Conservation (phyloP, 345 rosid species). For the Eucalyptus victrix region DNA sequence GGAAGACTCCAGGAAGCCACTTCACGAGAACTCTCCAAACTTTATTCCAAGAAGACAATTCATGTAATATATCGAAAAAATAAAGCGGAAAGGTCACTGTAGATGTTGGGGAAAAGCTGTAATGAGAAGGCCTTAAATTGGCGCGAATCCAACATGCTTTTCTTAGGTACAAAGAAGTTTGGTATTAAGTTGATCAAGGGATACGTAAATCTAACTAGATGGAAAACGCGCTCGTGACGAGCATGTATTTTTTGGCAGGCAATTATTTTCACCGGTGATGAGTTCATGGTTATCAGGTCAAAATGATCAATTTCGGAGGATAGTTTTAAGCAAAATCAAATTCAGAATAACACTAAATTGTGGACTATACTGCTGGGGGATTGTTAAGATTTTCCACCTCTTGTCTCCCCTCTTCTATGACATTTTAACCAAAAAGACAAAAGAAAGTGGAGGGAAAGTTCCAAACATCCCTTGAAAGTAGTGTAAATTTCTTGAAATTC, state of each 20-base stretch:
- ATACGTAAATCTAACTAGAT: neutral
- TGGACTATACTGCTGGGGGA: neutral
- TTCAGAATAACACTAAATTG: neutral
- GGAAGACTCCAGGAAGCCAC: neutral
- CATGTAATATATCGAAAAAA: neutral
- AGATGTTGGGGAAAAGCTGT: neutral
- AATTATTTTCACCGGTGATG: neutral
- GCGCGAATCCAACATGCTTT: neutral
- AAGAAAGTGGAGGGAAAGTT: neutral
- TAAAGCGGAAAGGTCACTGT: neutral
- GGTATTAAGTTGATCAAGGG: neutral
- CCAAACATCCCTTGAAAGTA: neutral
- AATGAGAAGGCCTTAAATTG: neutral
- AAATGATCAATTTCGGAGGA: neutral
- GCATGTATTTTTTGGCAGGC: neutral
- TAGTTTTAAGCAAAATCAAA: neutral
- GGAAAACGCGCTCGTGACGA: rapidly evolving
- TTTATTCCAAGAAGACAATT: neutral
- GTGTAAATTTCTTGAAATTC: neutral
- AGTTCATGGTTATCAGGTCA: neutral
- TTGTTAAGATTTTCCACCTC: neutral
- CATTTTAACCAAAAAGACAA: neutral
- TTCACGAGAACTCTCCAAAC: neutral
- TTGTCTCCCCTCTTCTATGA: neutral
- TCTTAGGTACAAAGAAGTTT: neutral